Base-by-base conservation (phyloP, 1,284 basidiomycete genomes). In the Marasmius tenuissimus region DNA sequence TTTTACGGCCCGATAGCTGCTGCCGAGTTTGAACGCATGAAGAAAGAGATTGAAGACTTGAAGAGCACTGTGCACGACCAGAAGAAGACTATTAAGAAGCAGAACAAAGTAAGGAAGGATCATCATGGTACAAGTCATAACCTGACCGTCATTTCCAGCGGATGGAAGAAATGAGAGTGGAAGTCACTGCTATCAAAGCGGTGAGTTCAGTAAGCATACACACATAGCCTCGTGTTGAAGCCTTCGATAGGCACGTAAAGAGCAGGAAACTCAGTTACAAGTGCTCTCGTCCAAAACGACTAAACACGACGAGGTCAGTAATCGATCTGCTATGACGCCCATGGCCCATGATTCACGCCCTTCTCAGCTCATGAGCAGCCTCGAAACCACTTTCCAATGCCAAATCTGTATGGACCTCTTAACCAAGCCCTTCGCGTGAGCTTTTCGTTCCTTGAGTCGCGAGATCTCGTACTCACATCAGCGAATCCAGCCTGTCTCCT, bases 361-460 rank as follows among this genome's bases (percentile, higher is more conserved):
- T 18, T n/a, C 12, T 58, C 59, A 89, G 87, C 72, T 85, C 50
- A 72, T 89, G 8, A 70, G 78, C 16, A 76, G 75, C 6, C 79
- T 91, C 35, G 89, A 91, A 72, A 69, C 72, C 35, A 80, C 82
- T 45, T 69, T 89, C 18, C 85, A 85, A 65, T 92, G 89, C 69
- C 88, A 90, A 68, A 89, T 92, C 38, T 92, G 89, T 68, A 86
- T 91, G 77, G 90, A 92, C 20, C 71, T 85, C 14, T 73, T 91
- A 8, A 68, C 78, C 50, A 83, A 82, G 65, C 89, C 89, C 33
- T 87, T 82, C 68, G 82, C 82, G 89, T 91, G 71, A 64, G 87
- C 81, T 27, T 6, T 39, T 35, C 33, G 8, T 34, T 60, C 37
- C 48, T 47, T n/a, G 9, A 4, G 16, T 2, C 2, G 14, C 16